Evolutionary conservation across 2,329 filamentous ascomycete species (phyloP).

Genomic region (Delphinella strobiligena): DNA sequence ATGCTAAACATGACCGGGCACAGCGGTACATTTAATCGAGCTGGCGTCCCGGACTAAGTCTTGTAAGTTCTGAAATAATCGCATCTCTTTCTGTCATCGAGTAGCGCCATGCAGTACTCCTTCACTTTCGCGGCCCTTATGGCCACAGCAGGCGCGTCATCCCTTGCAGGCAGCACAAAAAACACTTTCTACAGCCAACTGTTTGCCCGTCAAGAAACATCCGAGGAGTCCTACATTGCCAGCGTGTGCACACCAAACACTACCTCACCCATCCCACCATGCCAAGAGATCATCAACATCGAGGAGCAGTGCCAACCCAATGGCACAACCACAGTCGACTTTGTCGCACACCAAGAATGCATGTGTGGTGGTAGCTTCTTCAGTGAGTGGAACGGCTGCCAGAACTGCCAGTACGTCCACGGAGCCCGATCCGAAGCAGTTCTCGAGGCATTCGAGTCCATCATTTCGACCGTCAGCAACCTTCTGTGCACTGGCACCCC

Average conservation of each 20-base stretch:
- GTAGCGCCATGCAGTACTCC: slow-evolving; percentile 1
- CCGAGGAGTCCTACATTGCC: slow-evolving; percentile 5
- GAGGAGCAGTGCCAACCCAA: slow-evolving; percentile 23
- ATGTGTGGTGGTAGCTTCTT: slow-evolving; percentile 35
- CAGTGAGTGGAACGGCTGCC: slow-evolving; percentile 30
- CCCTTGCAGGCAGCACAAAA: neutral
- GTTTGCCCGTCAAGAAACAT: slow-evolving; percentile 1
- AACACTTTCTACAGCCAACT: neutral
- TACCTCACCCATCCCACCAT: slow-evolving; percentile 18
- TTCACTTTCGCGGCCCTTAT: slow-evolving; percentile 1
- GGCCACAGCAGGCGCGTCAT: neutral
- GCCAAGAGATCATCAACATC: slow-evolving; percentile 23
- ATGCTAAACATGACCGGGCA: no score
- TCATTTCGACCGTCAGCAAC: slow-evolving; percentile 25
- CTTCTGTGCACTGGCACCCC: slow-evolving; percentile 28
- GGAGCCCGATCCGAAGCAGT: slow-evolving; percentile 27
- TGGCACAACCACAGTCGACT: slow-evolving; percentile 18
- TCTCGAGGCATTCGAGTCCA: slow-evolving; percentile 21
- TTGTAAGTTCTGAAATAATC: no score
- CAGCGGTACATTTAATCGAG: no score
- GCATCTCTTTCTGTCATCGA: neutral
- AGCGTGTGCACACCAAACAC: slow-evolving; percentile 9
- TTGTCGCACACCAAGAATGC: slow-evolving; percentile 24
- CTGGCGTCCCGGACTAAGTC: no score
- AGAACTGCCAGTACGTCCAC: slow-evolving; percentile 30